Base-by-base conservation (phyloP, 495 filamentous ascomycete species). In the Penicillium roqueforti region DNA sequence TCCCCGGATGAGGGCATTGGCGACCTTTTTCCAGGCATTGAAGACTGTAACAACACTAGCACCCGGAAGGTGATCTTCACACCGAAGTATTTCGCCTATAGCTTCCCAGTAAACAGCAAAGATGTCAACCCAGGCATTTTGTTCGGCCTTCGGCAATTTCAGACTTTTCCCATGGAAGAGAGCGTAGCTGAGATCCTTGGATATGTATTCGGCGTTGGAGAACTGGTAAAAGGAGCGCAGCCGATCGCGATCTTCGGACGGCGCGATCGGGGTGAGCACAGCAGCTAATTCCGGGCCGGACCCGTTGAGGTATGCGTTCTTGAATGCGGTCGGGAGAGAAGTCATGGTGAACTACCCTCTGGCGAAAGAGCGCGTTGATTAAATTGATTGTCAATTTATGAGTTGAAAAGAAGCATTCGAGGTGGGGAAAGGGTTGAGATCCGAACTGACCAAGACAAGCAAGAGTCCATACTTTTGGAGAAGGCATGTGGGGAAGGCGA, bases 81-180 rank as follows among this genome's bases (percentile, higher is more conserved):
- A 79, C 23, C 71, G 74, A 37, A 90, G 68, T 14, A 95, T 70
- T 60, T 87, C 84, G 26, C 82, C 84, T 14, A 86, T 67, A 22
- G 88, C 86, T 57, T 85, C 88, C 90, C 91, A 97, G 65, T 90
- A 96, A 6, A 81, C 77, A 40, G 78, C 70, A 61, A 91, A 96
- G 11, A 96, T 83, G 23, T 95, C 90, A 3, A 86, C 70, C 93
- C 92, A 97, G 1, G 84, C 82, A 43, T 74, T 76, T 25, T 81
- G 74, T 63, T 95, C 88, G 9, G 83, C 76, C 41, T 83, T 80
- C 4, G 81, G 69, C 0, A 91, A 56, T 38, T 73, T 76, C 31
- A 77, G 55, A 6, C 66, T 69, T 46, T 73, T 80, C 40, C 79
- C 73, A 46, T 87, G 79, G 38, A 84, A 77, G n/a, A 90, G 69